Evolutionary conservation across 176 grass and related monocot genomes (phyloP).

Genomic region (Olyra latifolia): DNA sequence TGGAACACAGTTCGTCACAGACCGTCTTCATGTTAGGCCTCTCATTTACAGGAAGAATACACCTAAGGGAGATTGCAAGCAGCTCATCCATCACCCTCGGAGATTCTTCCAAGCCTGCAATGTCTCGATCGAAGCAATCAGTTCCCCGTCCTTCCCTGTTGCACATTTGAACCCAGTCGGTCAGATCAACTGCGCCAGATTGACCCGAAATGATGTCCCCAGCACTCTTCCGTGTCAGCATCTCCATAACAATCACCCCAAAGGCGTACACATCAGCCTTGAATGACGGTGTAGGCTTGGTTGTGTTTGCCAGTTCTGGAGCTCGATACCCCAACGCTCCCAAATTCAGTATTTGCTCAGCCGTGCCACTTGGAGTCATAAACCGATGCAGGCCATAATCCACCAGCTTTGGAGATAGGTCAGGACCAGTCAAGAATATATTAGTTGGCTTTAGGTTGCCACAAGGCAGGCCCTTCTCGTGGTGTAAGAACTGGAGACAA

Average conservation of each 20-base stretch:
- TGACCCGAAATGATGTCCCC: constrained; percentile 98
- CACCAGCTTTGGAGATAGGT: constrained; percentile 82
- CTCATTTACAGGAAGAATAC: constrained; percentile 94
- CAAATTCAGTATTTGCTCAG: constrained; percentile 87
- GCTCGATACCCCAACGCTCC: constrained; percentile 84
- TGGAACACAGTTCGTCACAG: constrained; percentile 75
- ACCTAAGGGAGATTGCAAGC: constrained; percentile 77
- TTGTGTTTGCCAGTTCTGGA: constrained; percentile 61
- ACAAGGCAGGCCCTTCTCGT: constrained; percentile 77
- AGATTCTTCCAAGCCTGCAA: constrained; percentile 86
- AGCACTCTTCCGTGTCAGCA: constrained; percentile 86
- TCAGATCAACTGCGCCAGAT: constrained; percentile 85
- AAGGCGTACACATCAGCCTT: constrained; percentile 92
- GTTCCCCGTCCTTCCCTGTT: constrained; percentile 86
- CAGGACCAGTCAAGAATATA: constrained; percentile 86
- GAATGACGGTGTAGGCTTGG: constrained; percentile 63
- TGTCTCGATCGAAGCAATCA: constrained; percentile 96
- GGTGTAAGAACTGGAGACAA: constrained; percentile 77
- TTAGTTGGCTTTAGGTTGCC: constrained; percentile 95
- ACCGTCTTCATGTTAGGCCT: constrained; percentile 97
- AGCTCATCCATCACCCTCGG: constrained; percentile 86
- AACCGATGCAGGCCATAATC: constrained; percentile 84
- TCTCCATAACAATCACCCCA: constrained; percentile 81
- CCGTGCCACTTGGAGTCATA: constrained; percentile 64
- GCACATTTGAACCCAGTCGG: constrained; percentile 99